Evolutionary conservation across 2,329 filamentous ascomycete species (phyloP).

Genomic region (Fusarium drepaniforme): DNA sequence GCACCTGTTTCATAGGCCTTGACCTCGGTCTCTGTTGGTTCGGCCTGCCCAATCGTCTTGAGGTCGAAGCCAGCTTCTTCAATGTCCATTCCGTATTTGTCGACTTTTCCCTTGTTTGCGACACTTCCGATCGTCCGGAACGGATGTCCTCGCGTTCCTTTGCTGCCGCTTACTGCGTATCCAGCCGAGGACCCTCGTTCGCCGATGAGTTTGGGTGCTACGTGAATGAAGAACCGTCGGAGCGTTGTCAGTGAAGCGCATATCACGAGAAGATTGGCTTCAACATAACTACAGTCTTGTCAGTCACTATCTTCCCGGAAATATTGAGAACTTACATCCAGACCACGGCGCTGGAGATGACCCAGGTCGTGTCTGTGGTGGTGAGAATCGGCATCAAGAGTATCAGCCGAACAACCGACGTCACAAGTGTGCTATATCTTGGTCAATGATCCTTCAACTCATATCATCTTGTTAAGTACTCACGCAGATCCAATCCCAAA

Average conservation of each 20-base stretch:
- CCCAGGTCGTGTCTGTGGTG: slow-evolving; percentile 48
- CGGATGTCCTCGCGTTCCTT: slow-evolving; percentile 27
- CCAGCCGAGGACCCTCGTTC: slow-evolving; percentile 27
- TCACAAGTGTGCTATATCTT: slow-evolving; percentile 49
- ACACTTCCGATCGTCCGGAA: slow-evolving; percentile 35
- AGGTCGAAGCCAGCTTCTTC: slow-evolving; percentile 37
- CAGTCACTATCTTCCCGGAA: slow-evolving; percentile 10
- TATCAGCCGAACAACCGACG: slow-evolving; percentile 49
- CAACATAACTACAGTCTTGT: slow-evolving; percentile 46
- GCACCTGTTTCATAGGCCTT: slow-evolving; percentile 25
- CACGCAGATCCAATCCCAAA: slow-evolving; percentile 59
- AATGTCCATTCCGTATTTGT: slow-evolving; percentile 20
- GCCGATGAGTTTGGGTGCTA: slow-evolving; percentile 42
- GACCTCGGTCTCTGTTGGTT: slow-evolving; percentile 34
- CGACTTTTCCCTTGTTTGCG: slow-evolving; percentile 4
- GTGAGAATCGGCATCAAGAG: slow-evolving; percentile 45
- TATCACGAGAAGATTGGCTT: slow-evolving; percentile 52
- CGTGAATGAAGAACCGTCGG: slow-evolving; percentile 50
- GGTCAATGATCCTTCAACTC: slow-evolving; percentile 9
- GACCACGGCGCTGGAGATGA: slow-evolving; percentile 43
- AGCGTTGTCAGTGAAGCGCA: slow-evolving; percentile 53
- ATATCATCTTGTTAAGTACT: not conserved
- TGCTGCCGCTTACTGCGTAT: slow-evolving; percentile 10
- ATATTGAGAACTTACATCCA: slow-evolving; percentile 52
- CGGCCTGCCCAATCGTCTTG: slow-evolving; percentile 35